Evolutionary conservation across 495 filamentous ascomycete genomes (phyloP).

Genomic region (Bryoglossum gracile): DNA sequence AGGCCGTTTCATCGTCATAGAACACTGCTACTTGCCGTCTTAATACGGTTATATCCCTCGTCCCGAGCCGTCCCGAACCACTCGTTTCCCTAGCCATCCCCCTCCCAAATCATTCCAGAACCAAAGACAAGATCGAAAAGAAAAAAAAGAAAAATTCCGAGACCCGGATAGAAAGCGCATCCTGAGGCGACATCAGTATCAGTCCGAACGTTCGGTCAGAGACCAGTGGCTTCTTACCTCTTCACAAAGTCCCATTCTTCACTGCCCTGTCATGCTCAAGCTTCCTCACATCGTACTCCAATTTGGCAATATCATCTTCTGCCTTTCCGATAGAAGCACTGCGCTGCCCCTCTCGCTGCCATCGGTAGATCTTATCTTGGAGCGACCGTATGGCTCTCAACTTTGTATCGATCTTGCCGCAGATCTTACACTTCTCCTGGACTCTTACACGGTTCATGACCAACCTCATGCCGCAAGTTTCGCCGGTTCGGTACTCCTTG

Average conservation of each 20-base stretch:
- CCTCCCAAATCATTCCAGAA: not conserved
- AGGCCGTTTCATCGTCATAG: conserved; percentile 31
- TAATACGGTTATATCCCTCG: conserved; percentile 16
- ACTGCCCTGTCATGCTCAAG: conserved; percentile 39
- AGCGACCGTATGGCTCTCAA: conserved; percentile 67
- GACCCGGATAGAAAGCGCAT: no score
- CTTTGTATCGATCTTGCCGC: conserved; percentile 61
- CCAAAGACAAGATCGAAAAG: not conserved
- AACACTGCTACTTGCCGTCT: conserved; percentile 21
- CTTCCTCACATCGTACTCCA: conserved; percentile 56
- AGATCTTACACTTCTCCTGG: conserved; percentile 21
- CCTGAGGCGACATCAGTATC: conserved; percentile 21
- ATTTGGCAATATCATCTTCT: conserved; percentile 50
- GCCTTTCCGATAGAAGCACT: conserved; percentile 77
- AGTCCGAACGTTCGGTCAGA: not conserved
- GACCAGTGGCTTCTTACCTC: conserved; percentile 5
- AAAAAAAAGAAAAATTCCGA: no score
- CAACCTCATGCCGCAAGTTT: conserved; percentile 90
- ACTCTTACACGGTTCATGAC: conserved; percentile 17
- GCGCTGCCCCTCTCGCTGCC: conserved; percentile 56
- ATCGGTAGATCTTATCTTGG: conserved; percentile 69
- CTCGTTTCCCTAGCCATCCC: conserved; percentile 21
- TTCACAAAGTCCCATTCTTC: conserved; percentile 2
- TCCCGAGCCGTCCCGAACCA: conserved; percentile 10
- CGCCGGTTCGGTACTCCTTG: conserved; percentile 93